These are phyloP conservation scores for Crepidotus variabilis DNA, from an alignment of 768 basidiomycete genomes.

Conservation along the genomic window DNA sequence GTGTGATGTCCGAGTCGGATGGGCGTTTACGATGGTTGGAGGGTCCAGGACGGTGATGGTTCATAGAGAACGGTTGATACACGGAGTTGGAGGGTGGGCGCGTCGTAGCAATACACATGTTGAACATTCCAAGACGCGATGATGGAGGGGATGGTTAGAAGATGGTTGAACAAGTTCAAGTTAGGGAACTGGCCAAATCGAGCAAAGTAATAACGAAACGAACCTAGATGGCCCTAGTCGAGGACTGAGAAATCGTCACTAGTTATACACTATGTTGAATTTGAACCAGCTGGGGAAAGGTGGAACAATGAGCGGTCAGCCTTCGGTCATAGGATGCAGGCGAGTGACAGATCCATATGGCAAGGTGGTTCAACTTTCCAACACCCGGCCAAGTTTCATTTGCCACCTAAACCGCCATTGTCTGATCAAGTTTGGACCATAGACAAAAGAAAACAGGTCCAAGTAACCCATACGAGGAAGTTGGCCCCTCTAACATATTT, in stretches of 20 bases:
- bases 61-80: slow-evolving; percentile 4
- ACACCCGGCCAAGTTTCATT: background rate
- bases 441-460: slow-evolving; percentile 1
- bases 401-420: slow-evolving; percentile 1
- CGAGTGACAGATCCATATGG: slow-evolving; percentile 3
- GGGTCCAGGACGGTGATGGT: slow-evolving; percentile 3
- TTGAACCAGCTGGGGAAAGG: background rate
- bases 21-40: slow-evolving; percentile 13
- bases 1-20: background rate
- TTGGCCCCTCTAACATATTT: background rate
- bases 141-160: slow-evolving; percentile 10
- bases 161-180: slow-evolving; percentile 28
- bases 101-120: slow-evolving; percentile 14
- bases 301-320: slow-evolving; percentile 6
- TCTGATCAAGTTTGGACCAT: background rate
- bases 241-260: background rate
- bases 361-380: slow-evolving; percentile 4
- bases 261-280: slow-evolving; percentile 3
- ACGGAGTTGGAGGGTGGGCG: slow-evolving; percentile 8
- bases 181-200: slow-evolving; percentile 8
- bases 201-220: slow-evolving; percentile 11
- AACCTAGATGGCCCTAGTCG: background rate
- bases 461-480: too few relatives aligned
- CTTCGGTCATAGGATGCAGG: slow-evolving; percentile 13
- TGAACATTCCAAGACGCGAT: slow-evolving; percentile 3